phyloP scores from a whole-genome alignment of 495 filamentous ascomycete genomes.

The Podospora pseudopauciseta region DNA sequence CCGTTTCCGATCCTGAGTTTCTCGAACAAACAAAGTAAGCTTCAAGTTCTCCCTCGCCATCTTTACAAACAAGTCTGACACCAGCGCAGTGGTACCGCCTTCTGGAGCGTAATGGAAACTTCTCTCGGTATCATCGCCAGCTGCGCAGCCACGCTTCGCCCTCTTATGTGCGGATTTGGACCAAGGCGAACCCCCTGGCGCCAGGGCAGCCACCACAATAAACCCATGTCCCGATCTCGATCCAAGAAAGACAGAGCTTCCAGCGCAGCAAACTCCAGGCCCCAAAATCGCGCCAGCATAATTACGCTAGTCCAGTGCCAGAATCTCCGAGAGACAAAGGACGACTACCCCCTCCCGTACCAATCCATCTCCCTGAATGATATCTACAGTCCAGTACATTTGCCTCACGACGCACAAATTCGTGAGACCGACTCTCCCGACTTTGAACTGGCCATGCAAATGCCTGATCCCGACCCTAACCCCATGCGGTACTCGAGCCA shows the following conservation, averaged over 20 bases:
- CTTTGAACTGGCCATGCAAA: not conserved
- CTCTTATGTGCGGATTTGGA: constrained; percentile 31
- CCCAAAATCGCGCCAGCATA: not conserved
- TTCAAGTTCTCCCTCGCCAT: not conserved
- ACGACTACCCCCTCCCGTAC: not conserved
- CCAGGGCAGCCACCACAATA: not conserved
- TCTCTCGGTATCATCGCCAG: constrained; percentile 42
- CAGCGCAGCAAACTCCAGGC: not conserved
- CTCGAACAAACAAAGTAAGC: constrained; percentile 26
- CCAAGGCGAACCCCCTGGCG: not conserved
- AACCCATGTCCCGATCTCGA: not conserved
- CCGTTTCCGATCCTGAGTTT: constrained; percentile 21
- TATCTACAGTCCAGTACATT: not conserved
- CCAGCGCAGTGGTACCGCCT: constrained; percentile 27
- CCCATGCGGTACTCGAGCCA: not conserved
- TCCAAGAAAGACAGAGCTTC: not conserved
- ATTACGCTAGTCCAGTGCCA: not conserved
- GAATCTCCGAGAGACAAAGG: not conserved
- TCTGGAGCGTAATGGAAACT: constrained; percentile 40
- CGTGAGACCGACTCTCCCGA: not conserved
- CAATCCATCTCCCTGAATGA: not conserved
- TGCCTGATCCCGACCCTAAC: not conserved
- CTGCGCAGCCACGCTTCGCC: constrained; percentile 40
- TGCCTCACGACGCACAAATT: not conserved
- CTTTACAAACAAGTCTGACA: not conserved